A percentile compares a stretch with the other conserved stretches of the same genome.
phyloP scores from a whole-genome alignment of 495 filamentous ascomycete genomes.

The Cairneyella variabilis region DNA sequence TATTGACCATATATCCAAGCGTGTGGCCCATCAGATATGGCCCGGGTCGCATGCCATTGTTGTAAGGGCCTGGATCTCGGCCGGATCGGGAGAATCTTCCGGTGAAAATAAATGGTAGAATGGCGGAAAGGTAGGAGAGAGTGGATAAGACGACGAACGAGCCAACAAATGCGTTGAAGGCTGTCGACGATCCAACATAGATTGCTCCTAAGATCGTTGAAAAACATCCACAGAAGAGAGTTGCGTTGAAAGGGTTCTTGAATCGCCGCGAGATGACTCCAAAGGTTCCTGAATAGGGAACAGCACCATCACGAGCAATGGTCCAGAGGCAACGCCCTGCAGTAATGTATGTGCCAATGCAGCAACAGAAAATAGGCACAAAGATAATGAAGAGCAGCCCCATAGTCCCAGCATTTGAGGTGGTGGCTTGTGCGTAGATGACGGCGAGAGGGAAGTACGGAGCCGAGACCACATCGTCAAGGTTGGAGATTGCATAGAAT shows the following conservation, averaged over 20 bases:
- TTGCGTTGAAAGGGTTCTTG: slow-evolving; percentile 58
- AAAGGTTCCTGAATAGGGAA: slow-evolving; percentile 38
- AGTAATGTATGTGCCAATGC: slow-evolving; percentile 39
- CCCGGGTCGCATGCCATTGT: slow-evolving; percentile 36
- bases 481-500: slow-evolving; percentile 64
- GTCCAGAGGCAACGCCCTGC: slow-evolving; percentile 56
- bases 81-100: slow-evolving; percentile 32
- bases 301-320: slow-evolving; percentile 60
- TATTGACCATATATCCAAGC: slow-evolving; percentile 52
- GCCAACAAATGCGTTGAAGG: slow-evolving; percentile 64
- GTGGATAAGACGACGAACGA: slow-evolving; percentile 62
- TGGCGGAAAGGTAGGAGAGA: slow-evolving; percentile 60
- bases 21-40: slow-evolving; percentile 54
- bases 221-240: slow-evolving; percentile 48
- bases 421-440: slow-evolving; percentile 77
- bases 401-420: slow-evolving; percentile 49
- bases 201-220: slow-evolving; percentile 58
- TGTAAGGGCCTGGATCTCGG: slow-evolving; percentile 8
- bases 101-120: slow-evolving; percentile 61
- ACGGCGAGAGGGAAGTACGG: slow-evolving; percentile 67
- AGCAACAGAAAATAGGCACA: slow-evolving; percentile 58
- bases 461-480: slow-evolving; percentile 51
- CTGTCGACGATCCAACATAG: slow-evolving; percentile 59
- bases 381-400: slow-evolving; percentile 70
- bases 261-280: slow-evolving; percentile 34